These are phyloP conservation scores for Coniochaeta ligniaria DNA, from an alignment of 2,329 filamentous ascomycete genomes.

Conservation along the genomic window DNA sequence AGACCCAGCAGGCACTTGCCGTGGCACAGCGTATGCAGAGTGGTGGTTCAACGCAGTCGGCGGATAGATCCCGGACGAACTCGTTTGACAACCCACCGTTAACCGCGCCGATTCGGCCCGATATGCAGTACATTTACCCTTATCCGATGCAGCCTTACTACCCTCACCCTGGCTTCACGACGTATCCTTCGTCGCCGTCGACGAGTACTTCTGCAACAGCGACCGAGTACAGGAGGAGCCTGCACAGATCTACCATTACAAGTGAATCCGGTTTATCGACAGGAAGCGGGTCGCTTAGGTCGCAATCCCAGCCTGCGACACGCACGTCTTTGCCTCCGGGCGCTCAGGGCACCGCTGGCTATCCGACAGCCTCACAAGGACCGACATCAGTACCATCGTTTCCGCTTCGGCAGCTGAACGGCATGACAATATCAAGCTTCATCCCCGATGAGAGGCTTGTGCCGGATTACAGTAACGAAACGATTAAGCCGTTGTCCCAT, in stretches of 20 bases:
- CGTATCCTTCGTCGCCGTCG: slow-evolving; percentile 51
- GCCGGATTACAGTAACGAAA: slow-evolving; percentile 37
- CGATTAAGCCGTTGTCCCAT: slow-evolving; percentile 29
- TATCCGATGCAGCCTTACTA: slow-evolving; percentile 38
- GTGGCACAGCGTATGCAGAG: slow-evolving; percentile 34
- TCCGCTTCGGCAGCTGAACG: slow-evolving; percentile 36
- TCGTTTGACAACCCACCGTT: slow-evolving; percentile 57
- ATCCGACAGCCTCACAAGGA: slow-evolving; percentile 23
- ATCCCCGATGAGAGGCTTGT: slow-evolving; percentile 44
- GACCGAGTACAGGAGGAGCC: slow-evolving; percentile 48
- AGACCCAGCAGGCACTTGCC: slow-evolving; percentile 30
- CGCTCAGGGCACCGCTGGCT: slow-evolving; percentile 7
- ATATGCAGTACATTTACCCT: slow-evolving; percentile 44
- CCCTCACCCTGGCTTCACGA: slow-evolving; percentile 39
- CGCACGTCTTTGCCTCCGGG: slow-evolving; percentile 26
- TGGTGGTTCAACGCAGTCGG: slow-evolving; percentile 23
- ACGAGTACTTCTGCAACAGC: slow-evolving; percentile 23
- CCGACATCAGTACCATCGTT: slow-evolving; percentile 27
- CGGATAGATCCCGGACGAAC: slow-evolving; percentile 51
- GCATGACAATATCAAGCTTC: slow-evolving; percentile 46
- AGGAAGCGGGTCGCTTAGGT: slow-evolving; percentile 50
- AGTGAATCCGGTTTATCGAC: slow-evolving; percentile 39
- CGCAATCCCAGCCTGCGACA: slow-evolving; percentile 60
- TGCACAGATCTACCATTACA: slow-evolving; percentile 45
- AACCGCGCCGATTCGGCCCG: slow-evolving; percentile 49